Base-by-base conservation (phyloP, 306 rosid species). In the Medicago ruthenica region DNA sequence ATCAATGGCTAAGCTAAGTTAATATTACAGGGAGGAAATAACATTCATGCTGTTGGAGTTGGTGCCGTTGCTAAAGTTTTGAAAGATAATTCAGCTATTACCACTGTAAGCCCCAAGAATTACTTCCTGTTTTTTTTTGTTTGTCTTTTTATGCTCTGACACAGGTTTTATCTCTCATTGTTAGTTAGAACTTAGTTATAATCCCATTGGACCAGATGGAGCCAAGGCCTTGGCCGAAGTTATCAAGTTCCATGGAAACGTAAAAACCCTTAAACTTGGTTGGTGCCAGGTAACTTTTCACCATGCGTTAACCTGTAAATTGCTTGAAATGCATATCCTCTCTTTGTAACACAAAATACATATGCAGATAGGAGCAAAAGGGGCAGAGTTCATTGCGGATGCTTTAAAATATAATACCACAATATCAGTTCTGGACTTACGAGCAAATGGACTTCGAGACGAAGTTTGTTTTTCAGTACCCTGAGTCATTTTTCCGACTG, bases 171-270 rank as follows among this genome's bases (percentile, higher is more conserved):
- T 69, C 62, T 63, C 79, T 77, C 67, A 68, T 61, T 81, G 82
- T 61, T 88, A 95, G 98, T 83, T 95, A 88, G 98, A 95, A 79
- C 85, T 90, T 82, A 83, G 94, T 81, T 95, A 95, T 77, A 95
- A 95, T 89, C 97, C 98, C 82, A 85, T 92, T 75, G 98, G 98
- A 74, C 89, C 97, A 68, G 98, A 95, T 83, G 97, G 98, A 81
- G 98, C 94, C 82, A 84, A 90, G 83, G 92, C 88, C 73, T 83
- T 95, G 77, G 88, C 96, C 31, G 98, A 95, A 86, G 87, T 95
- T 81, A 86, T 95, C 36, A 95, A 95, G 80, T 95, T 95, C 79
- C 90, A 90, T 64, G 98, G 98, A 76, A 95, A 85, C 64, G 21
- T 95, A 71, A 87, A 85, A 77, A 89, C 82, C 78, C 98, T 95